phyloP scores from a whole-genome alignment of 257 asterid genomes.

The Fraxinus anomala region DNA sequence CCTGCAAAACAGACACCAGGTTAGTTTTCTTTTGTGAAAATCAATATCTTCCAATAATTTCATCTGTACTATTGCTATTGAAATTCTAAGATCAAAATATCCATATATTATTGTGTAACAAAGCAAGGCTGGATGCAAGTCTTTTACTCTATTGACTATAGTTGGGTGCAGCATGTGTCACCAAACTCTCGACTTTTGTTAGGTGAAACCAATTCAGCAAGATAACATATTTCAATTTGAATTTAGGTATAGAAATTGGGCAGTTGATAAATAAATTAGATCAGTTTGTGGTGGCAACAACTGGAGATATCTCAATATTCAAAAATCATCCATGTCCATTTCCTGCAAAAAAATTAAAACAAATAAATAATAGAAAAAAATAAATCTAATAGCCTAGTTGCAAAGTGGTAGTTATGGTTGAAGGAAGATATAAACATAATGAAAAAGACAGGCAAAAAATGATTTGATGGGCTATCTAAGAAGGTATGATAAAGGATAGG shows the following conservation, averaged over 20 bases:
- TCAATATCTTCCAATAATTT: background rate
- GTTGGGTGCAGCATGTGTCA: background rate
- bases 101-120: background rate
- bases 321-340: background rate
- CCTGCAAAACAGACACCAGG: background rate
- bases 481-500: conserved; percentile 20
- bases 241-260: background rate
- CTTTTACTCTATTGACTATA: background rate
- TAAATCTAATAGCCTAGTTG: conserved; percentile 14
- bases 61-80: background rate
- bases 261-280: conserved; percentile 17
- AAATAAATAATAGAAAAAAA: background rate
- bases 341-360: background rate
- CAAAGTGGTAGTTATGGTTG: conserved; percentile 21
- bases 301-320: conserved; percentile 10
- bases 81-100: background rate
- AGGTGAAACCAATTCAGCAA: conserved; percentile 9
- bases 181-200: conserved; percentile 4
- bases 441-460: conserved; percentile 7
- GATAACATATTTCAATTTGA: background rate
- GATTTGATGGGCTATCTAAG: conserved; percentile 21
- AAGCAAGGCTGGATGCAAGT: background rate
- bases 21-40: background rate
- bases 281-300: conserved; percentile 24
- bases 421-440: conserved; percentile 9